Base-by-base conservation (phyloP, 352 stramenopile genomes). In the Pythium phragmitis region DNA sequence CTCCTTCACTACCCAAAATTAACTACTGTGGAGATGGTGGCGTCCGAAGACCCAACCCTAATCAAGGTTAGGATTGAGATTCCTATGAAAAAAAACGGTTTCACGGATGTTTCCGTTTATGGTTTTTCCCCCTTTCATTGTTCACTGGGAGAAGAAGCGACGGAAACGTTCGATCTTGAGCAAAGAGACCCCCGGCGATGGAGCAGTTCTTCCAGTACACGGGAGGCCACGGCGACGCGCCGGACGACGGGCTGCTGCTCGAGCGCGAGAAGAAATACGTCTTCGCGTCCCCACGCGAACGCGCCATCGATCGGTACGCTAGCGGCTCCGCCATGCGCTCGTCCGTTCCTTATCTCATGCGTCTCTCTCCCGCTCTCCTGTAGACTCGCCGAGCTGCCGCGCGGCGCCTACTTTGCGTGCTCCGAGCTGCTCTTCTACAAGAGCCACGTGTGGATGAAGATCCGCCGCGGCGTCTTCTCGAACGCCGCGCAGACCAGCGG, bases 121-220 rank as follows among this genome's bases (percentile, higher is more conserved):
- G 3, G 26, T 30, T 30, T 30, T 30, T 30, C 26, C 26, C 26
- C 21, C 21, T 21, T 21, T 21, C 21, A 21, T 21, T 21, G 21
- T 21, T 41, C 36, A 13, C 8, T 41, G 36, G 36, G 37, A 42
- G 37, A 42, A 42, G 37, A 42, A 42, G 37, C 37, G 11, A 42
- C 37, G 37, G 37, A 42, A 42, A 42, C 37, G 6, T 42, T 42
- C 37, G 37, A 12, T 42, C 37, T 16, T 17, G 14, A 9, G 37
- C 2, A 42, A 42, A 12, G 37, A 0, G 37, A 42, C 39, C 39
- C 39, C 5, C 39, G 39, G 39, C 17, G 14, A 91, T 91, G 82
- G 82, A 91, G 67, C 78, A 83, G 46, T 86, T 89, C 68, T 89
- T 83, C 70, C 82, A 91, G 74, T 88, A 85, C 68, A 74, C 88